phyloP scores from a whole-genome alignment of 345 rosid species.

The Arabidopsis arenosa region DNA sequence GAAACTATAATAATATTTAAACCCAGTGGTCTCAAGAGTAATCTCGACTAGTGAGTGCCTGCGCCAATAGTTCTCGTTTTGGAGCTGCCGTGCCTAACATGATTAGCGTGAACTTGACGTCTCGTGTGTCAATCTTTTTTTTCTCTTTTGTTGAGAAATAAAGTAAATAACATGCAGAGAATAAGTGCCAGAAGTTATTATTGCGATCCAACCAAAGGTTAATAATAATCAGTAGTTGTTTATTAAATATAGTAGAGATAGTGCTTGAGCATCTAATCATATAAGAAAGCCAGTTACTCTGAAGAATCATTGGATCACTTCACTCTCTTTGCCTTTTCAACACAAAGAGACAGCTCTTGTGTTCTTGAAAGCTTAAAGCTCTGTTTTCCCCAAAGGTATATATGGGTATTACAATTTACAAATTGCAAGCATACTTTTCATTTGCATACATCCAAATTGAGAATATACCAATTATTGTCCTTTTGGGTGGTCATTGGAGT shows the following conservation, averaged over 20 bases:
- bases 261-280: slow-evolving; percentile 52
- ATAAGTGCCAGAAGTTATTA: slow-evolving; percentile 31
- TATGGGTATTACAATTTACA: background rate
- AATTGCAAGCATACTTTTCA: slow-evolving; percentile 11
- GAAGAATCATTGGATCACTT: slow-evolving; percentile 42
- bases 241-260: slow-evolving; percentile 14
- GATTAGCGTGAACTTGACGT: slow-evolving; percentile 46
- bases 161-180: slow-evolving; percentile 29
- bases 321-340: slow-evolving; percentile 34
- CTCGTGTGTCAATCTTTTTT: slow-evolving; percentile 21
- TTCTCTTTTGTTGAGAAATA: slow-evolving; percentile 13
- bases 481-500: background rate
- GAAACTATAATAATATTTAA: slow-evolving; percentile 22
- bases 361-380: slow-evolving; percentile 26
- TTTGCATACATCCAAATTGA: slow-evolving; percentile 18
- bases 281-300: slow-evolving; percentile 32
- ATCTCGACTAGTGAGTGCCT: slow-evolving; percentile 1
- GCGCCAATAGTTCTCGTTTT: slow-evolving; percentile 33
- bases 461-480: background rate
- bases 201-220: slow-evolving; percentile 37
- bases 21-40: background rate
- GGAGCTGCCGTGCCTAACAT: slow-evolving; percentile 44
- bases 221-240: slow-evolving; percentile 16
- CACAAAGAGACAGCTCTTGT: slow-evolving; percentile 31
- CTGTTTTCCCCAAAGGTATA: slow-evolving; percentile 17